Base-by-base conservation (phyloP, 1,284 basidiomycete species). In the Sanguinoderma infundibulare region DNA sequence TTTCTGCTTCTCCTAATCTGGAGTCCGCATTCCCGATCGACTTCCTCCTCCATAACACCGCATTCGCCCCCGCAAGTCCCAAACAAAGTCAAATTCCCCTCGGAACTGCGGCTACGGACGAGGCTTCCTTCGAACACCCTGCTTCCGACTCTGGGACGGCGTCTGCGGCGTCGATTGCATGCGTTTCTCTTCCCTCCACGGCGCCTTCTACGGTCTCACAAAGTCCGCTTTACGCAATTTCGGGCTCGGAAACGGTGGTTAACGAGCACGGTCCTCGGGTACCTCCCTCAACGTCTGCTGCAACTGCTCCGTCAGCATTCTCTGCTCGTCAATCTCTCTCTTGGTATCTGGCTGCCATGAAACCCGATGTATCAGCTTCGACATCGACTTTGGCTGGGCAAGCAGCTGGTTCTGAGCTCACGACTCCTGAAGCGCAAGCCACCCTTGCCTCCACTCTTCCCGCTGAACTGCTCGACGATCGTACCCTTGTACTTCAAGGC, bases 401-500 rank as follows among this genome's bases (percentile, higher is more conserved):
- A 22, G 32, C n/a, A 6, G 12, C 12, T 2, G 20, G 2, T 38
- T 42, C 59, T 51, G 49, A 24, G 2, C 15, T 14, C 26, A 14
- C 40, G 26, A 7, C n/a, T 28, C 9, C 9, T 20, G 36, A 14
- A 1, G n/a, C 5, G 12, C 5, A 26, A 24, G 12, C 32, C 24
- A n/a, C 28, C 24, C 8, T 34, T 26, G n/a, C 52, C 17, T 20
- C 46, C 46, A 38, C 38, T 32, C 9, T 42, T 28, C 83, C 85
- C 35, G 66, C 72, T 38, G 79, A 82, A 34, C 67, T 89, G 20
- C 71, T 80, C 52, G 82, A 87, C 67, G 64, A 69, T 36, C 77
- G 78, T 58, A 90, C 86, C 2, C 71, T 88, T 22, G 68, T 69
- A 17, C 74, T 86, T 40, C 81, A 83, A 6, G 67, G 72, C 4